A percentile compares a stretch with the other conserved stretches of the same genome.
phyloP scores from a whole-genome alignment of 2,329 filamentous ascomycete genomes.

The Ceratocystis huliohia region DNA sequence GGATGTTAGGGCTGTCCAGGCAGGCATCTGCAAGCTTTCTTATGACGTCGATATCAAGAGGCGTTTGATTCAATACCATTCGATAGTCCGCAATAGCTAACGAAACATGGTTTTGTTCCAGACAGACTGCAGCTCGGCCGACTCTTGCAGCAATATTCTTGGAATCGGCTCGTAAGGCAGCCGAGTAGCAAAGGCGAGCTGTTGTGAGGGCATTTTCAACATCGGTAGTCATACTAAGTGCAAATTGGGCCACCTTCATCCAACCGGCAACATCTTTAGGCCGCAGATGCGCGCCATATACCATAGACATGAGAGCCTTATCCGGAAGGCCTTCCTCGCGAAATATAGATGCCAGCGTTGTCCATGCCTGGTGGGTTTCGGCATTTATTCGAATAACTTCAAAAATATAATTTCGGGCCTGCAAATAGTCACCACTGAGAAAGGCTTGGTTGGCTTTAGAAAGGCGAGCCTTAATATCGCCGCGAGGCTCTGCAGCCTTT shows the following conservation, averaged over 20 bases:
- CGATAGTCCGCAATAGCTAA: slow-evolving; percentile 46
- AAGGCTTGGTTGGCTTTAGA: slow-evolving; percentile 56
- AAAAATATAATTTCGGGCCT: slow-evolving; percentile 44
- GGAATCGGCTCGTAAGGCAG: slow-evolving; percentile 45
- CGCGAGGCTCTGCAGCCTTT: slow-evolving; percentile 54
- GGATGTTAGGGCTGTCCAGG: slow-evolving; percentile 39
- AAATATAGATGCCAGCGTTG: slow-evolving; percentile 47
- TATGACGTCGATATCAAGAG: slow-evolving; percentile 42
- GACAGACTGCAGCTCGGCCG: slow-evolving; percentile 46
- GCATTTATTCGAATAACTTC: slow-evolving; percentile 57
- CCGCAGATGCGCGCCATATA: slow-evolving; percentile 49
- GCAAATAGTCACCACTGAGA: slow-evolving; percentile 46
- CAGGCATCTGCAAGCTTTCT: slow-evolving; percentile 45
- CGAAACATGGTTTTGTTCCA: slow-evolving; percentile 41
- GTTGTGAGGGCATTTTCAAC: slow-evolving; percentile 39
- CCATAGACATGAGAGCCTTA: slow-evolving; percentile 46
- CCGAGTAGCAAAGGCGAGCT: slow-evolving; percentile 46
- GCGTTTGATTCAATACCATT: slow-evolving; percentile 39
- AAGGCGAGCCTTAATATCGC: slow-evolving; percentile 57
- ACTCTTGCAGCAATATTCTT: slow-evolving; percentile 45
- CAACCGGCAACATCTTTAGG: slow-evolving; percentile 48
- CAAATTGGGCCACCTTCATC: slow-evolving; percentile 47
- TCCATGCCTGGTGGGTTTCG: slow-evolving; percentile 54
- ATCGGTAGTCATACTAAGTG: slow-evolving; percentile 30
- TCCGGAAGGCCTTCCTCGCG: slow-evolving; percentile 45